These are phyloP conservation scores for Colletotrichum graminicola DNA, from an alignment of 2,329 filamentous ascomycete genomes.

Conservation along the genomic window DNA sequence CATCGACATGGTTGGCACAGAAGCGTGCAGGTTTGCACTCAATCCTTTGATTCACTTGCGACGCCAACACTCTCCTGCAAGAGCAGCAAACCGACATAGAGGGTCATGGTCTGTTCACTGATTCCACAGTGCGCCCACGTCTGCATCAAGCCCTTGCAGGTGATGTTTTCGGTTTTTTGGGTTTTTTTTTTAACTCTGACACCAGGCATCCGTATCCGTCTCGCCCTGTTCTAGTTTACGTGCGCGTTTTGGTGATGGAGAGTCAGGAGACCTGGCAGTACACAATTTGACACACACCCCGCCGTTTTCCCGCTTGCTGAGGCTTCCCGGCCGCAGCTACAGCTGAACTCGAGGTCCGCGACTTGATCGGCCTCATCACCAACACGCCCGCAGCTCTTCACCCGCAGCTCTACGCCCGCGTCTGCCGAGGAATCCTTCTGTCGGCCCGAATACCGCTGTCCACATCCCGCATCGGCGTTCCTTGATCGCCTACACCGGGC, in stretches of 20 bases:
- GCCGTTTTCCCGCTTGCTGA: conserved; percentile 14
- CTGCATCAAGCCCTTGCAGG: background rate
- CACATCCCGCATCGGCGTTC: conserved; percentile 12
- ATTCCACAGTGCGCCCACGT: background rate
- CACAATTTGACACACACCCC: conserved; percentile 4
- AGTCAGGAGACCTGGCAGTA: conserved; percentile 26
- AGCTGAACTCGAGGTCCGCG: background rate
- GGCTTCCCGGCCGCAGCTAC: conserved; percentile 9
- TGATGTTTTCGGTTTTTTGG: background rate
- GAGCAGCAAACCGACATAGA: conserved; percentile 14
- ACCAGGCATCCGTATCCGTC: background rate
- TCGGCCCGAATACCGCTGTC: conserved; percentile 13
- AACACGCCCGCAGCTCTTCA: conserved; percentile 36
- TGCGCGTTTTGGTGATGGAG: background rate
- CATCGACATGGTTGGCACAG: conserved; percentile 13
- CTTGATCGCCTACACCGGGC: background rate
- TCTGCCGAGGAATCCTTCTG: conserved; percentile 17
- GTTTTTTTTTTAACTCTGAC: background rate
- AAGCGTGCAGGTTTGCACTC: background rate
- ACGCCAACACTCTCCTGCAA: conserved; percentile 14
- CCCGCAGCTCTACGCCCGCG: conserved; percentile 37
- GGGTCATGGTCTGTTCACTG: background rate
- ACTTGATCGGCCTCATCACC: conserved; percentile 26
- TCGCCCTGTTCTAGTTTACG: background rate
- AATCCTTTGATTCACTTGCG: background rate